phyloP scores from a whole-genome alignment of 148 eudicot species.

The Camellia granthamiana region DNA sequence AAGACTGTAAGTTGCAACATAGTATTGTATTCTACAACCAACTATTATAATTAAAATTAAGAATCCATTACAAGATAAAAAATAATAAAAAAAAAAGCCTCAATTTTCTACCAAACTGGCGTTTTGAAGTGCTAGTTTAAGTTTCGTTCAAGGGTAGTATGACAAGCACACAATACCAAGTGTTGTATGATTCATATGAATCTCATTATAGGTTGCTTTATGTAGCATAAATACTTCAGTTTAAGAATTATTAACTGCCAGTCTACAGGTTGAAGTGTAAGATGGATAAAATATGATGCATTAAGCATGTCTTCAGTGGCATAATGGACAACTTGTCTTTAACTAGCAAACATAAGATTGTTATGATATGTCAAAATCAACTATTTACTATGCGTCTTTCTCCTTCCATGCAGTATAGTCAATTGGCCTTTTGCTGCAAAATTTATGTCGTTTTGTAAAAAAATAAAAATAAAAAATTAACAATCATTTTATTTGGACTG shows the following conservation, averaged over 20 bases:
- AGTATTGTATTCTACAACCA: neutral
- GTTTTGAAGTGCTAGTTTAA: neutral
- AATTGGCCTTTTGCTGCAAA: no score
- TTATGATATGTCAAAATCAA: no score
- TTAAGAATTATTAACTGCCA: no score
- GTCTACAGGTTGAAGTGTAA: neutral
- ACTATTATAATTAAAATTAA: neutral
- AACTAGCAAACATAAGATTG: no score
- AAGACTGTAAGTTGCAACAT: neutral
- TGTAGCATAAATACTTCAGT: neutral
- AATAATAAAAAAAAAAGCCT: neutral
- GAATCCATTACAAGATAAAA: neutral
- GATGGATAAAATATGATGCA: neutral
- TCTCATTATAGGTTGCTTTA: neutral
- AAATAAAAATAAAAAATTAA: no score
- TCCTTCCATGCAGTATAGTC: neutral
- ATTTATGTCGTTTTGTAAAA: no score
- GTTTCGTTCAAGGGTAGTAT: neutral
- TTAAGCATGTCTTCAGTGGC: neutral
- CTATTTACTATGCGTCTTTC: neutral
- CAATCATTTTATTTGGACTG: no score
- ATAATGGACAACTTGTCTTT: no score
- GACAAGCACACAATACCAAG: no score
- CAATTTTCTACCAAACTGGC: neutral
- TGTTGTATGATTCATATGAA: neutral